Evolutionary conservation across 2,329 filamentous ascomycete genomes (phyloP).

Genomic region (Penicillium sp.): DNA sequence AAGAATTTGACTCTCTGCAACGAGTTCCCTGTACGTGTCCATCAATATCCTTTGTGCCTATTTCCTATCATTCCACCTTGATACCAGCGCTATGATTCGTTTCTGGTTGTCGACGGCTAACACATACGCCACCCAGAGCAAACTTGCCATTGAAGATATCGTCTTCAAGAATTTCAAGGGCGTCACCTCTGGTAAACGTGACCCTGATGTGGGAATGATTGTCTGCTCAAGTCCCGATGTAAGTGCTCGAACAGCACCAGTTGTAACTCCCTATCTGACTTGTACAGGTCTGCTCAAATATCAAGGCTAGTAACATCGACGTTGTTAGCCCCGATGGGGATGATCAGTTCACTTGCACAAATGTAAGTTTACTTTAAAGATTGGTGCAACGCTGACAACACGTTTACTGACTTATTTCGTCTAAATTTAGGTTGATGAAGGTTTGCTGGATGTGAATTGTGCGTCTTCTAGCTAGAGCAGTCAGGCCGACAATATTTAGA

Average conservation of each 20-base stretch:
- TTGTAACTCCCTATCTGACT: neutral
- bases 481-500: neutral
- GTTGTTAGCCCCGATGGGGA: constrained; percentile 49
- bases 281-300: constrained; percentile 42
- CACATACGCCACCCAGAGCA: constrained; percentile 23
- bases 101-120: neutral
- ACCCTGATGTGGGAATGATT: constrained; percentile 47
- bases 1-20: constrained; percentile 61
- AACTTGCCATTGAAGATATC: constrained; percentile 55
- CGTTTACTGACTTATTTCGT: neutral
- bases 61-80: neutral
- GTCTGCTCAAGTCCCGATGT: constrained; percentile 50
- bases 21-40: constrained; percentile 49
- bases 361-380: constrained; percentile 29
- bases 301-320: constrained; percentile 46
- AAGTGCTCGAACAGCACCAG: constrained; percentile 25
- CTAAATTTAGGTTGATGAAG: neutral
- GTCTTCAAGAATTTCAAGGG: constrained; percentile 57
- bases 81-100: neutral
- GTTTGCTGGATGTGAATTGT: neutral
- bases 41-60: neutral
- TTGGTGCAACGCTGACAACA: neutral
- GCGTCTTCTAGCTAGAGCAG: neutral
- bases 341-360: constrained; percentile 44
- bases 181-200: constrained; percentile 47